A percentile compares a stretch with the other conserved stretches of the same genome.
These are phyloP conservation scores for Colletotrichum paranaense DNA, from an alignment of 2,329 filamentous ascomycete species.

Conservation along the genomic window DNA sequence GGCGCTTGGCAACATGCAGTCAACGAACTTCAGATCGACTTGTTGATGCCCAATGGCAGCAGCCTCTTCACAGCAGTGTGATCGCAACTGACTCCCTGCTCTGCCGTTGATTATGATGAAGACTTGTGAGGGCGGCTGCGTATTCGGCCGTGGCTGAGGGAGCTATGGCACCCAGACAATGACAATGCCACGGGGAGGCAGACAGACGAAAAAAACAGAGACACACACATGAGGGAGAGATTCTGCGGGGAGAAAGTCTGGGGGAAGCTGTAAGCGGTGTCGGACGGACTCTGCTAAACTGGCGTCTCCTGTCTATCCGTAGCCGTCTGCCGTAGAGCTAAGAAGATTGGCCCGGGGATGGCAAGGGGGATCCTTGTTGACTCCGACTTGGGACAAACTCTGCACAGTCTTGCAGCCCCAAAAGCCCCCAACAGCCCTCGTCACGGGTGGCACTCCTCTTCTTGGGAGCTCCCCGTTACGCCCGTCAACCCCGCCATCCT, in stretches of 20 bases:
- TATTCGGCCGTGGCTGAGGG: not conserved
- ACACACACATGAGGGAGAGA: not conserved
- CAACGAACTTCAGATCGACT: not conserved
- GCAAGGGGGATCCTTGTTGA: not conserved
- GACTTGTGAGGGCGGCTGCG: not conserved
- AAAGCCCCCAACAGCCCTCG: constrained; percentile 10
- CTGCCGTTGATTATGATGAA: not conserved
- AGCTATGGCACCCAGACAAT: not conserved
- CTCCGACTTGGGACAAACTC: constrained; percentile 11
- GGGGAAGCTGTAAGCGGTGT: constrained; percentile 25
- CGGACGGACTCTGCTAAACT: not conserved
- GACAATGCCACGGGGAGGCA: not conserved
- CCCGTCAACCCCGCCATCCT: not conserved
- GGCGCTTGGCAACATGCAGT: not conserved
- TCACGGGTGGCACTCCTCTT: constrained; percentile 6
- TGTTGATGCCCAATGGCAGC: constrained; percentile 5
- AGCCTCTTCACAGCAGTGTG: not conserved
- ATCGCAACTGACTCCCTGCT: not conserved
- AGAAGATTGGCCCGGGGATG: constrained; percentile 12
- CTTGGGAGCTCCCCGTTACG: not conserved
- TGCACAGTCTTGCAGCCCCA: not conserved
- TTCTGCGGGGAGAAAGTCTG: constrained; percentile 13
- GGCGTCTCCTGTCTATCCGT: not conserved
- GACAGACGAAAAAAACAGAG: not conserved
- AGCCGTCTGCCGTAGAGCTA: not conserved